A percentile compares a stretch with the other conserved stretches of the same genome.
These are phyloP conservation scores for Cucurbita ficifolia DNA, from an alignment of 306 rosid genomes.

Conservation along the genomic window DNA sequence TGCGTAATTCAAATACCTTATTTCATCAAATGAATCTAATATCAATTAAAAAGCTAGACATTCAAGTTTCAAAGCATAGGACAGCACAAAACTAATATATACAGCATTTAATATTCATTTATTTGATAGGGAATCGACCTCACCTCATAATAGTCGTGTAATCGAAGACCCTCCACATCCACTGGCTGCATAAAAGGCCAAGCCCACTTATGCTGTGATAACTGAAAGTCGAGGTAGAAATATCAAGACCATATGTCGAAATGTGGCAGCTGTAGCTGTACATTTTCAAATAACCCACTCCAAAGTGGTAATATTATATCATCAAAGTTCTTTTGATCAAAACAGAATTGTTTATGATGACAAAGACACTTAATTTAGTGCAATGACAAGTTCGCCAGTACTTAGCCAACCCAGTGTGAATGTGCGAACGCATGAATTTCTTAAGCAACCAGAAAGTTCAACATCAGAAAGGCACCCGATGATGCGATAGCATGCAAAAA, in stretches of 20 bases:
- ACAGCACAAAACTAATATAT: neutral
- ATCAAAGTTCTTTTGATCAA: neutral
- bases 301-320: neutral
- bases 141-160: slow-evolving; percentile 83
- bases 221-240: slow-evolving; percentile 31
- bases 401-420: neutral
- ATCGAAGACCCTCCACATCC: slow-evolving; percentile 80
- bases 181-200: slow-evolving; percentile 97
- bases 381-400: neutral
- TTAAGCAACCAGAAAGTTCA: neutral
- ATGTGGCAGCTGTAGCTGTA: neutral
- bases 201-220: slow-evolving; percentile 80
- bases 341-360: neutral
- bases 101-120: neutral
- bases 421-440: neutral
- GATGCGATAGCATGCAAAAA: neutral
- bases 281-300: neutral
- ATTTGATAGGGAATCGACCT: neutral
- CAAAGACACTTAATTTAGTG: neutral
- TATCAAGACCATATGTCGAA: neutral
- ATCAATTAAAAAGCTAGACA: neutral
- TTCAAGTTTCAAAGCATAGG: neutral
- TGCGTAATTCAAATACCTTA: neutral
- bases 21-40: neutral
- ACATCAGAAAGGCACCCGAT: neutral